Percentiles rank a stretch among this genome's conserved stretches.
phyloP scores from a whole-genome alignment of 2,329 filamentous ascomycete species.

The Elsinoe perseae region DNA sequence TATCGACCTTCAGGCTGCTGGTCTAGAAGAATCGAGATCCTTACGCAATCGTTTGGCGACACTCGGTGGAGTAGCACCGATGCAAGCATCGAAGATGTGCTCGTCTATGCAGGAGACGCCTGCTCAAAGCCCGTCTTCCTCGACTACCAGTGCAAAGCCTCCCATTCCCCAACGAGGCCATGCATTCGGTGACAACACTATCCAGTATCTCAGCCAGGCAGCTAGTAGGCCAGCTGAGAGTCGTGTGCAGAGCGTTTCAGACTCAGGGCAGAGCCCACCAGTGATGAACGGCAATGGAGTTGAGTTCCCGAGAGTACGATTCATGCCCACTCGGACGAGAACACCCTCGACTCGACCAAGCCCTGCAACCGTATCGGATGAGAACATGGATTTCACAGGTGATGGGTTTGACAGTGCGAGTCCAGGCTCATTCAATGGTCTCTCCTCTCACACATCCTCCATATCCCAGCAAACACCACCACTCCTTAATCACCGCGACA shows the following conservation, averaged over 20 bases:
- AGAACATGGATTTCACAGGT: conserved; percentile 10
- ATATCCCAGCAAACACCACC: conserved; percentile 12
- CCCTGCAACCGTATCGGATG: conserved; percentile 12
- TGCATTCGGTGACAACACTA: conserved; percentile 14
- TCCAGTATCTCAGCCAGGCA: conserved; percentile 1
- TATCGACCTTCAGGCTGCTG: conserved; percentile 74
- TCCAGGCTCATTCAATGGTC: conserved; percentile 9
- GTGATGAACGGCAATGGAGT: not conserved
- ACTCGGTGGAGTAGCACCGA: conserved; percentile 2
- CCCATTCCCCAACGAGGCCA: not conserved
- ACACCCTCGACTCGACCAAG: conserved; percentile 11
- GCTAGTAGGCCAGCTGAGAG: not conserved
- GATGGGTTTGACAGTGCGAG: conserved; percentile 9
- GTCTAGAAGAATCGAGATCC: conserved; percentile 38
- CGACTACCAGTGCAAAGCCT: not conserved
- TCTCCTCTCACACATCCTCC: conserved; percentile 12
- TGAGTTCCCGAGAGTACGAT: not conserved
- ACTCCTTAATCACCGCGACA: conserved; percentile 1
- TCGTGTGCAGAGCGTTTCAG: conserved; percentile 11
- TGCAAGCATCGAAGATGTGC: conserved; percentile 8
- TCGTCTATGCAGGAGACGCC: not conserved
- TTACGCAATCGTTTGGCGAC: conserved; percentile 19
- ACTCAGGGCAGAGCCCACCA: not conserved
- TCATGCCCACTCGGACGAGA: conserved; percentile 13
- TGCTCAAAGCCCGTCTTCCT: not conserved